A percentile compares a stretch with the other conserved stretches of the same genome.
Conservation (phyloP, 495 filamentous ascomycete species). For the Aspergillus olivimuriae region DNA sequence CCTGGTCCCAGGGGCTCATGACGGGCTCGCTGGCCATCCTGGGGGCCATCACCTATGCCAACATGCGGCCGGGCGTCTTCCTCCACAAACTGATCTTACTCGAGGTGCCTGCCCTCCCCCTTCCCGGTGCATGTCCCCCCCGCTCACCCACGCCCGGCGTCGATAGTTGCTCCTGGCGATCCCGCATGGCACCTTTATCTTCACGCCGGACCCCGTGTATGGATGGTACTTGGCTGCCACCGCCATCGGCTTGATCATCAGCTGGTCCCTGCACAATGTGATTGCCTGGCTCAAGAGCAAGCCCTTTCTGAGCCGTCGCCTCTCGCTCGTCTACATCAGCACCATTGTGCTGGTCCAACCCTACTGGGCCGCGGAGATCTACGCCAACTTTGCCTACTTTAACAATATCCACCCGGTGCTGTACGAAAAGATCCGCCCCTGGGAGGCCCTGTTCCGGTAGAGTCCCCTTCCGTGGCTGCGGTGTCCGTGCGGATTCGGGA, state of each 20-base stretch:
- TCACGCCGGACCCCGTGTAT: conserved; percentile 29
- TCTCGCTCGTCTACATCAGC: conserved; percentile 28
- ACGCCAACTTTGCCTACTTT: conserved; percentile 40
- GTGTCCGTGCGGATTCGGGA: not conserved
- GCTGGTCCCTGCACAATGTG: conserved; percentile 42
- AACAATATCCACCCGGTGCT: conserved; percentile 38
- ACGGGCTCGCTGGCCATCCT: conserved; percentile 23
- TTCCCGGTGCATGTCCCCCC: not conserved
- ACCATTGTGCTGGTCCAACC: conserved; percentile 33
- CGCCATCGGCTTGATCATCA: conserved; percentile 33
- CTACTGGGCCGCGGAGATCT: conserved; percentile 41
- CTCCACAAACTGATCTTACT: conserved; percentile 29
- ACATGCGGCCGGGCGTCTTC: conserved; percentile 22
- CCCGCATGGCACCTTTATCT: conserved; percentile 38
- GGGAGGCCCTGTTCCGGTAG: conserved; percentile 43
- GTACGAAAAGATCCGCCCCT: conserved; percentile 41
- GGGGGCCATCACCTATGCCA: conserved; percentile 20
- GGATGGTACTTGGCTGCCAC: conserved; percentile 39
- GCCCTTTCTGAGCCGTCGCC: conserved; percentile 29
- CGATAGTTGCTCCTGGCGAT: conserved; percentile 23
- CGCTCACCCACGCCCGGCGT: not conserved
- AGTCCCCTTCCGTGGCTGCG: not conserved
- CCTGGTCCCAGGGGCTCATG: conserved; percentile 31
- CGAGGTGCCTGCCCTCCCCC: conserved; percentile 13
- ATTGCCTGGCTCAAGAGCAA: conserved; percentile 43